Base-by-base conservation (phyloP, 108 stramenopile genomes). In the Fistulifera solaris region DNA sequence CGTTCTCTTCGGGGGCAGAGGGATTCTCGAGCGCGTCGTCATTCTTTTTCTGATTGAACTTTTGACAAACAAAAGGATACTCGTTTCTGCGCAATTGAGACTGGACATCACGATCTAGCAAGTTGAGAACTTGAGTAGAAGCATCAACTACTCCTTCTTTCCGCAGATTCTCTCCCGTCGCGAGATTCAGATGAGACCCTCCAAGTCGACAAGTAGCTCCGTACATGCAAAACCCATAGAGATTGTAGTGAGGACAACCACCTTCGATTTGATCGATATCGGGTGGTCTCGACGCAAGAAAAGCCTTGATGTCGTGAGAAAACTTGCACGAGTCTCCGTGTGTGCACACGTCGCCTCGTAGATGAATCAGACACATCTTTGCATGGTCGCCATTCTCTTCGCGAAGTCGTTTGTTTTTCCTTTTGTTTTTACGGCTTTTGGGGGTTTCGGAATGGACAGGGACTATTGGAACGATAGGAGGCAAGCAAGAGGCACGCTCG, bases 351-450 rank as follows among this genome's bases (percentile, higher is more conserved):
- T 67, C 68, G 0, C 81, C 84, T 16, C 68, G 57, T 1, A 93
- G 44, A 2, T 84, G 38, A 13, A 73, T 54, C 11, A 82, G 44
- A 55, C 90, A 93, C 0, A 83, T 52, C 66, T 80, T 85, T 16
- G 52, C 56, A 39, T 56, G 38, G 14, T 63, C 62, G 25, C 70
- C 57, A 27, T 70, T 67, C 27, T 49, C 54, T 42, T 93, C 91
- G 0, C 91, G 69, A 8, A 87, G 91, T 1, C 91, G 75, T 60
- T 93, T 93, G 56, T 86, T 93, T 24, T 80, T 78, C 19, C 31
- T 3, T 70, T 58, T 54, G 1, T 67, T 65, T 18, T 66, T 67
- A 1, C 56, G 44, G n/a, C 48, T 21, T 27, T 55, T 57, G 12
- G 66, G 38, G 5, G 3, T 46, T 22, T 21, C 21, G 1, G 53